phyloP scores from a whole-genome alignment of 1,284 basidiomycete species.

The Inonotus hispidus region DNA sequence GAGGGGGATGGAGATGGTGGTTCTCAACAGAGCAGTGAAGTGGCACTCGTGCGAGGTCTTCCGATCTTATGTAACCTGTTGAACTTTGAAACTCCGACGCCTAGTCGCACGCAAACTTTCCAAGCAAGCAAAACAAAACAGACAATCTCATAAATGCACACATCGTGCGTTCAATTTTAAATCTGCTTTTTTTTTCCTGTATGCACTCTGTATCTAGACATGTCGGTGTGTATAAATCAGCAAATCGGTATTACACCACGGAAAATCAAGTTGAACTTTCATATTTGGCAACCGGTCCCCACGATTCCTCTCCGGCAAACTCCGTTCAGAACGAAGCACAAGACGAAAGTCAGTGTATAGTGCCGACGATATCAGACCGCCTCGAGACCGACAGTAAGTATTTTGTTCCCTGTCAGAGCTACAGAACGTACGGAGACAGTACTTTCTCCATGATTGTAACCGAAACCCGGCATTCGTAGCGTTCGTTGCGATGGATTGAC shows the following conservation, averaged over 20 bases:
- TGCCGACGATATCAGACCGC: conserved; percentile 3
- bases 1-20: conserved; percentile 34
- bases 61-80: neutral
- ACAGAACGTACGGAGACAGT: neutral
- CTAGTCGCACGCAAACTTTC: neutral
- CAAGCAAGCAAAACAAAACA: too few relatives aligned
- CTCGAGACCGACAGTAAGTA: conserved; percentile 16
- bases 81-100: conserved; percentile 9
- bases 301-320: neutral
- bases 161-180: too few relatives aligned
- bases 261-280: too few relatives aligned
- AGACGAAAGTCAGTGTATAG: neutral
- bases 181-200: neutral
- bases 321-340: neutral
- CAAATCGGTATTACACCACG: too few relatives aligned
- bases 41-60: neutral
- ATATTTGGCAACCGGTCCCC: neutral
- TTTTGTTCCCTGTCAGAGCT: neutral
- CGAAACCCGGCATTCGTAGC: conserved; percentile 4
- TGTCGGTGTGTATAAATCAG: too few relatives aligned
- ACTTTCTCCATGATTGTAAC: neutral
- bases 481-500: conserved; percentile 12
- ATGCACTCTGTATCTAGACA: neutral
- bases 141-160: too few relatives aligned
- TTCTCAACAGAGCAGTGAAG: conserved; percentile 29